phyloP scores from a whole-genome alignment of 2,329 filamentous ascomycete species.

The Gyromitra esculenta region DNA sequence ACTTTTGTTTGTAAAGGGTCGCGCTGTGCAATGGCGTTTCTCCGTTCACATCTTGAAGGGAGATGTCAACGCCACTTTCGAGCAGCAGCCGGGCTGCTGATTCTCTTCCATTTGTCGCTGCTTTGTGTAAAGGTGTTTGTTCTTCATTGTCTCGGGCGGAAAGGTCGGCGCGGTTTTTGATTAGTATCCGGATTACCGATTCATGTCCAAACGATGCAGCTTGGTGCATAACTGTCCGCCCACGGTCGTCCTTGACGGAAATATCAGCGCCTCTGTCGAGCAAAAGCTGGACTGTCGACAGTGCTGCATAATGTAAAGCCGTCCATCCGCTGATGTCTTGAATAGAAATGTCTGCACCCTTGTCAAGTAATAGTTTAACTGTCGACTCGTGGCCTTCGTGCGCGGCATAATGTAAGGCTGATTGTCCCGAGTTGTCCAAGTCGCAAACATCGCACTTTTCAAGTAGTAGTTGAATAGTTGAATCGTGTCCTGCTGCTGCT shows the following conservation, averaged over 20 bases:
- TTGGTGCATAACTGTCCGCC: background rate
- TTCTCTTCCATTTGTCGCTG: background rate
- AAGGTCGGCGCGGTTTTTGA: background rate
- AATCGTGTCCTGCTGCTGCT: background rate
- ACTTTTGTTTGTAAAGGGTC: too few relatives aligned
- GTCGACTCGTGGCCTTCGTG: background rate
- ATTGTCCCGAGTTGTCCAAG: background rate
- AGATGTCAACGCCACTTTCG: too few relatives aligned
- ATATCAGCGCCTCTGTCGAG: background rate
- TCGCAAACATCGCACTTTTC: background rate
- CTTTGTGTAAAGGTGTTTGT: background rate
- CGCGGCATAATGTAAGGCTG: background rate
- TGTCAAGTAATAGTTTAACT: background rate
- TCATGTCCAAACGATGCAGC: background rate
- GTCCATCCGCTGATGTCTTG: background rate
- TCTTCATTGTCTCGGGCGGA: too few relatives aligned
- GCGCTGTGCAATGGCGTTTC: too few relatives aligned
- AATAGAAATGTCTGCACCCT: background rate
- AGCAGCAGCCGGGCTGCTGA: background rate
- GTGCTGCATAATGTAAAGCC: too few relatives aligned
- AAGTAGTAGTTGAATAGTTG: conserved; percentile 1
- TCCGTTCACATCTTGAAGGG: too few relatives aligned
- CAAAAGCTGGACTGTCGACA: background rate
- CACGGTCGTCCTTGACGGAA: background rate
- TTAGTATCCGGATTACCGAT: background rate